Evolutionary conservation across 345 rosid species (phyloP), one percentile per base, ranked within the genome.

Genomic region (Laguncularia racemosa): DNA sequence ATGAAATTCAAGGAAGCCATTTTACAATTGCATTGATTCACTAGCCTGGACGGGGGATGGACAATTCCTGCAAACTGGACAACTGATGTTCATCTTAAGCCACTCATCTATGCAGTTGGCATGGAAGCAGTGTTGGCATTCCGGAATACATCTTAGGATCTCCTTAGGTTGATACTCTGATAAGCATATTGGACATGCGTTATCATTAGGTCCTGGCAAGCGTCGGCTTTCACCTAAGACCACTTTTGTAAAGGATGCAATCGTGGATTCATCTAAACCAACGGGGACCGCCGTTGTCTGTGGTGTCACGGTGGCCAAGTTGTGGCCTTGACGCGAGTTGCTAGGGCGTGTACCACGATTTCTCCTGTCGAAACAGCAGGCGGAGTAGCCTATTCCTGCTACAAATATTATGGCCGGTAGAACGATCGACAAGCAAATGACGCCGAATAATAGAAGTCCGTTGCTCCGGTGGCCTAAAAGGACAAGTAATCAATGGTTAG

Each of bases 31-130:
- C 40, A 7, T 33, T 1, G 62, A 14, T 46, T 58, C 44, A 17
- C 0, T 13, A 18, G 44, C 69, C 48, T 48, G 62, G 16, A 50
- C 62, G 10, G 71, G 71, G 19, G 79, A 62, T n/a, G 88, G 81
- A 0, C 80, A 73, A 61, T 85, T 82, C 60, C 91, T 66, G 71
- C 95, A 84, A 69, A 91, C 70, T 11, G 97, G 96, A 50, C 97
- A 88, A 0, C 75, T 66, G 14, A 67, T 49, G 46, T 85, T 85
- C 73, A 79, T 47, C 58, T 70, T 70, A 53, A 91, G 85, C 96
- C 96, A 88, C 55, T 69, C 80, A 46, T 84, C 89, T 1, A 91
- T 73, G 70, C 97, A 88, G 3, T 77, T 80, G 7, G 69, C 67
- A 52, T 83, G 95, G 75, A 81, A 91, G 65, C 89, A 83, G 67